These are phyloP conservation scores for Neocucurbitaria cava DNA, from an alignment of 2,329 filamentous ascomycete genomes.

Conservation along the genomic window DNA sequence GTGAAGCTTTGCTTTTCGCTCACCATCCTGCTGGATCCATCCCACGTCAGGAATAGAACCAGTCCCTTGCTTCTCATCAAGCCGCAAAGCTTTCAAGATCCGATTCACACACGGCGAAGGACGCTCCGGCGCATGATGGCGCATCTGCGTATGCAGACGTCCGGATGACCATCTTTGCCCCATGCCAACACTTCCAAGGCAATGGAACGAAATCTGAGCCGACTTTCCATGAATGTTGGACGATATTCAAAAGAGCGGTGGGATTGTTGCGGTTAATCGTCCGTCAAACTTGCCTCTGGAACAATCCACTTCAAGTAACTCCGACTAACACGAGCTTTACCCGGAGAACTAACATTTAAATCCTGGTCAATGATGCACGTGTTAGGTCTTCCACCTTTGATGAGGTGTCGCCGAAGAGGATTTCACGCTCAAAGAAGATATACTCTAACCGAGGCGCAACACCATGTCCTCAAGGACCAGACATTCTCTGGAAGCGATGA, in stretches of 20 bases:
- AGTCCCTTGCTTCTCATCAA: constrained; percentile 10
- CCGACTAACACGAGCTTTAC: constrained; percentile 1
- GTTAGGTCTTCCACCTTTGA: not conserved
- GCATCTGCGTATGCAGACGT: constrained; percentile 21
- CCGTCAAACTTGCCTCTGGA: constrained; percentile 5
- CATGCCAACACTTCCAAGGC: constrained; percentile 13
- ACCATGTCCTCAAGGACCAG: not conserved
- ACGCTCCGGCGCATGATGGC: constrained; percentile 24
- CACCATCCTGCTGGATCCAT: constrained; percentile 24
- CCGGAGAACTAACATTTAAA: not conserved
- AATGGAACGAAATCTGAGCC: constrained; percentile 1
- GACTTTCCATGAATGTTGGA: constrained; percentile 4
- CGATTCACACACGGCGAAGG: constrained; percentile 23
- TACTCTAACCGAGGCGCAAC: not conserved
- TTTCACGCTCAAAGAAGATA: not conserved
- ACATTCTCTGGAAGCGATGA: not conserved
- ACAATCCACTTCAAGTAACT: constrained; percentile 8
- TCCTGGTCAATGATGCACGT: not conserved
- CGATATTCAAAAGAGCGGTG: constrained; percentile 31
- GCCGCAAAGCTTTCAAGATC: constrained; percentile 7
- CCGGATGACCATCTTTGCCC: constrained; percentile 29
- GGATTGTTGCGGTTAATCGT: constrained; percentile 14
- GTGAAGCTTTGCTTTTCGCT: constrained; percentile 20
- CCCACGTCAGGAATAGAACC: constrained; percentile 17
- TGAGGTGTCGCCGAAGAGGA: not conserved